Evolutionary conservation across 1,139 yeast genomes (phyloP).

Genomic region (Taphrina pruni): DNA sequence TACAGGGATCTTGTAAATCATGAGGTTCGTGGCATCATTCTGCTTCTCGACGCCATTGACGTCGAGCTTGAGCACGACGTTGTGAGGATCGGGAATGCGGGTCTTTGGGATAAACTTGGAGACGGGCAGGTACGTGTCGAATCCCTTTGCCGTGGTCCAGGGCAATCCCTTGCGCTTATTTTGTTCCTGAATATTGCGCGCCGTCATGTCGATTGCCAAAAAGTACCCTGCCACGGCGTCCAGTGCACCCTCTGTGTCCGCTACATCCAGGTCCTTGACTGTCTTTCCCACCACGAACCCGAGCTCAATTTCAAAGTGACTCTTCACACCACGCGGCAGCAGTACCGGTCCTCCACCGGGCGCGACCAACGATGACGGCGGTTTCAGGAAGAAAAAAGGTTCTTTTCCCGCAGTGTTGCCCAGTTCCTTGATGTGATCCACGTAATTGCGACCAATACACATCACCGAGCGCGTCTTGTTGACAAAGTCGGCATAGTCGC

Average conservation of each 20-base stretch:
- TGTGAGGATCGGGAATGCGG: constrained; percentile 73
- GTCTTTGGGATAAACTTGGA: constrained; percentile 65
- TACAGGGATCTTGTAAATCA: constrained; percentile 84
- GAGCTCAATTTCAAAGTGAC: constrained; percentile 91
- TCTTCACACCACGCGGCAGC: constrained; percentile 78
- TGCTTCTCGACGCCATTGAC: constrained; percentile 74
- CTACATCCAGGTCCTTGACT: constrained; percentile 66
- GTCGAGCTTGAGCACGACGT: constrained; percentile 67
- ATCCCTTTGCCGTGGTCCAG: constrained; percentile 96
- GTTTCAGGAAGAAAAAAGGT: constrained; percentile 92
- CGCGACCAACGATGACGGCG: constrained; percentile 57
- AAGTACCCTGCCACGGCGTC: constrained; percentile 85
- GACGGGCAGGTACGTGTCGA: constrained; percentile 90
- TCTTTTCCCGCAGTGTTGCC: constrained; percentile 74
- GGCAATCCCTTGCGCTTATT: constrained; percentile 95
- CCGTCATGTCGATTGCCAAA: constrained; percentile 89
- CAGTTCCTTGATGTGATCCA: constrained; percentile 89
- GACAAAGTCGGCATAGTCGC: constrained; percentile 41
- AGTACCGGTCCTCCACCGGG: constrained; percentile 76
- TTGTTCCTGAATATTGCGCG: constrained; percentile 92
- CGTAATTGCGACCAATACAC: constrained; percentile 81
- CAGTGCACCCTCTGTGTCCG: constrained; percentile 58
- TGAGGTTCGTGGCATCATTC: constrained; percentile 76
- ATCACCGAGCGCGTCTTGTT: constrained; percentile 64
- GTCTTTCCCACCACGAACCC: constrained; percentile 75